These are phyloP conservation scores for Adansonia gregorii DNA, from an alignment of 441 rosid genomes.

Conservation along the genomic window DNA sequence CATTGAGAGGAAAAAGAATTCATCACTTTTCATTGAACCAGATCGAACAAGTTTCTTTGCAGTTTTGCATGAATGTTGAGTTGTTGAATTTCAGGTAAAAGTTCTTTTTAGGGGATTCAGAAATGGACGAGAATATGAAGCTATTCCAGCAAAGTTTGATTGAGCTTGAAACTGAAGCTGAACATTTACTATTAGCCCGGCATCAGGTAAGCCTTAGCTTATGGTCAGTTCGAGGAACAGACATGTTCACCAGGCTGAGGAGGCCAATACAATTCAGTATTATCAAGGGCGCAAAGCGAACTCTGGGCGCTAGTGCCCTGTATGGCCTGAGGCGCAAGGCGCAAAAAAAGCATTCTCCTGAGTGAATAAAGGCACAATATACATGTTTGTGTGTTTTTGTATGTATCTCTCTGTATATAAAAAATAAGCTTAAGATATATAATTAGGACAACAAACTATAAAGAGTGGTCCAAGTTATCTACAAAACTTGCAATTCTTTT, in stretches of 20 bases:
- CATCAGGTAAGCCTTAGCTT: conserved; percentile 48
- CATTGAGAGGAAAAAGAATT: neutral
- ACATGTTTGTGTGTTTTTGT: no score
- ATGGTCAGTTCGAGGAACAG: neutral
- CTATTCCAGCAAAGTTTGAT: conserved; percentile 49
- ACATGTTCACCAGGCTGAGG: neutral
- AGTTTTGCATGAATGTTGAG: neutral
- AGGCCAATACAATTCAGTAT: neutral
- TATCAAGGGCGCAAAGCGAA: no score
- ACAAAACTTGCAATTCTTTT: no score
- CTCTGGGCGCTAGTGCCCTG: no score
- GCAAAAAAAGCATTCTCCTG: no score
- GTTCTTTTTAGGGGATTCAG: conserved; percentile 1
- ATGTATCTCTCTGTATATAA: no score
- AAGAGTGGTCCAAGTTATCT: no score
- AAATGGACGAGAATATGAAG: conserved; percentile 65
- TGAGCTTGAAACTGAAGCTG: conserved; percentile 75
- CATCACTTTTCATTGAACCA: neutral
- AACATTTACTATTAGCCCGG: conserved; percentile 63
- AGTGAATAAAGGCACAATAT: no score
- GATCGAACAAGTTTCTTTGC: neutral
- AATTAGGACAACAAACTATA: no score
- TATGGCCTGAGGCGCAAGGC: no score
- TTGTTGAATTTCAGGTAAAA: conserved; percentile 10
- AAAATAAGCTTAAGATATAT: no score